Percentiles rank a stretch among this genome's conserved stretches.
Evolutionary conservation across 1,284 basidiomycete species (phyloP).

Genomic region (Ganoderma meredithae): DNA sequence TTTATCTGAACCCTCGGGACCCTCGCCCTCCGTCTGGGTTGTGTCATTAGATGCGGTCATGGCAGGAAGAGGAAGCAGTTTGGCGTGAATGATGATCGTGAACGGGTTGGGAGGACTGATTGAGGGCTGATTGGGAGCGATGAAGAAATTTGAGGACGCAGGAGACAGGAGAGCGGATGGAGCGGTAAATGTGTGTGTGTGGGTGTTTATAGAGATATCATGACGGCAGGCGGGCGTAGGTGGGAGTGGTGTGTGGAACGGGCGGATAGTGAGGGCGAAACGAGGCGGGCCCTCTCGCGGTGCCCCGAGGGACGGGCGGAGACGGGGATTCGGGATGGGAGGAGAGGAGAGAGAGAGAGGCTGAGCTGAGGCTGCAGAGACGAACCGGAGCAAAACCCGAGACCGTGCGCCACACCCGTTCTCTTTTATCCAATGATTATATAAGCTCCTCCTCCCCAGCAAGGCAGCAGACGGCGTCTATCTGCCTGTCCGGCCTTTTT

Average conservation of each 20-base stretch:
- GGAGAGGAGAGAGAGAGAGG: constrained; percentile 27
- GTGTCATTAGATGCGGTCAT: constrained; percentile 46
- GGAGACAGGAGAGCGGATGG: constrained; percentile 26
- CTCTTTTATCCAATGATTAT: constrained; percentile 35
- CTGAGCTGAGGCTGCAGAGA: constrained; percentile 27
- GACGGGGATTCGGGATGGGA: constrained; percentile 18
- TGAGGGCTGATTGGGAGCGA: constrained; percentile 29
- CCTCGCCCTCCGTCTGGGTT: constrained; percentile 61
- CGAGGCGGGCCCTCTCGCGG: constrained; percentile 43
- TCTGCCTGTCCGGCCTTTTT: constrained; percentile 13
- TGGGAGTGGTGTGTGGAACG: constrained; percentile 24
- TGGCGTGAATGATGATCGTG: constrained; percentile 24
- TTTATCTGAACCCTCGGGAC: constrained; percentile 66
- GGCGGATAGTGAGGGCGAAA: constrained; percentile 35
- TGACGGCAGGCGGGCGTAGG: constrained; percentile 40
- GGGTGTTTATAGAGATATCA: constrained; percentile 46
- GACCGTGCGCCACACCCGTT: constrained; percentile 30
- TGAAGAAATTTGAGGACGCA: constrained; percentile 27
- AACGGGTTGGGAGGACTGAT: constrained; percentile 22
- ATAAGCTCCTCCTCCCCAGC: constrained; percentile 23
- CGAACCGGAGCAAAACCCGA: constrained; percentile 37
- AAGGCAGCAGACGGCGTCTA: constrained; percentile 16
- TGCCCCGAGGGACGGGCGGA: constrained; percentile 34
- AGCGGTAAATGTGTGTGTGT: constrained; percentile 27
- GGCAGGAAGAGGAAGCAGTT: constrained; percentile 28